Percentiles rank a stretch among this genome's conserved stretches.
phyloP scores from a whole-genome alignment of 192 early-diverging fungal species.

The Gryganskiella cystojenkinii region DNA sequence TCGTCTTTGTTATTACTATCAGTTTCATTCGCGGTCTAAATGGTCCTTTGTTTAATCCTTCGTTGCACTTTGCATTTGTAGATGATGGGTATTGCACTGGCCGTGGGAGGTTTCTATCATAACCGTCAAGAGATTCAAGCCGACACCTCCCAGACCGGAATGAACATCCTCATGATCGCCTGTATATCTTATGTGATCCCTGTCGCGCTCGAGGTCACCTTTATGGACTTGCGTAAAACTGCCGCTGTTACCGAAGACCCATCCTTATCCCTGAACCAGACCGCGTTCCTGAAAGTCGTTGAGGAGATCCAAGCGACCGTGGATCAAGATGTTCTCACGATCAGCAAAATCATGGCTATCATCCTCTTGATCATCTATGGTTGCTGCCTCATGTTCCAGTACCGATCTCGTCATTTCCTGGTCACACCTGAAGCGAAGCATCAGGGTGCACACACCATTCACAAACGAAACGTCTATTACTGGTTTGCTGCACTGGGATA shows the following conservation, averaged over 20 bases:
- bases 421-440: constrained; percentile 30
- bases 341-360: constrained; percentile 75
- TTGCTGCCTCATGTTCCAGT: constrained; percentile 71
- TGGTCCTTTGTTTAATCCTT: constrained; percentile 42
- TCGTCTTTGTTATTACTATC: constrained; percentile 29
- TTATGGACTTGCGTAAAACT: constrained; percentile 2
- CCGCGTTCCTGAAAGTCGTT: neutral
- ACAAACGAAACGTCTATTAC: constrained; percentile 74
- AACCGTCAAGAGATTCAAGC: constrained; percentile 29
- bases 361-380: constrained; percentile 75
- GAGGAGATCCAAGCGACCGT: constrained; percentile 17
- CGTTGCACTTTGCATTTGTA: neutral
- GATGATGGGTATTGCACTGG: constrained; percentile 39
- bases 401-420: constrained; percentile 14
- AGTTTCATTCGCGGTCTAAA: no score
- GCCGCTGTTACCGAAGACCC: no score
- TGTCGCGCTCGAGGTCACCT: constrained; percentile 12
- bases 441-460: constrained; percentile 5
- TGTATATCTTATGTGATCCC: constrained; percentile 41
- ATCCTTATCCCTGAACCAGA: neutral
- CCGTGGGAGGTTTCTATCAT: constrained; percentile 28
- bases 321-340: constrained; percentile 40
- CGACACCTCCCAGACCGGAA: constrained; percentile 38
- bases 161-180: constrained; percentile 38
- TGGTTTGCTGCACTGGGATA: constrained; percentile 56